Evolutionary conservation across 2,329 filamentous ascomycete species (phyloP).

Genomic region (Exutisphaerella laricina): DNA sequence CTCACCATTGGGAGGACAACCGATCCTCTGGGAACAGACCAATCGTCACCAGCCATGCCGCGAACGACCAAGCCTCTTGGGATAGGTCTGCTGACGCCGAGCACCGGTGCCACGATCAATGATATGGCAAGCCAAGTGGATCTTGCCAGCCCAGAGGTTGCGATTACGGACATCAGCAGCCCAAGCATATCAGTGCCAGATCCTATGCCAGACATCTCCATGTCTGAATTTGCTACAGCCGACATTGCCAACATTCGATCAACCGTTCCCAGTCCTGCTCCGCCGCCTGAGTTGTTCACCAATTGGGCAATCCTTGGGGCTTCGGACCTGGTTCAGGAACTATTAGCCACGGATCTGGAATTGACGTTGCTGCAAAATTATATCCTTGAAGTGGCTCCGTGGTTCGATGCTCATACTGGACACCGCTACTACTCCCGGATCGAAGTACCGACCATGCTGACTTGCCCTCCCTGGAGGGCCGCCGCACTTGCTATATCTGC

Average conservation of each 20-base stretch:
- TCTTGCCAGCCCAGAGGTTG: background rate
- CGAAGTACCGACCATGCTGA: slow-evolving; percentile 11
- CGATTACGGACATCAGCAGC: background rate
- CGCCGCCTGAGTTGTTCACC: slow-evolving; percentile 10
- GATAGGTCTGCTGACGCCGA: background rate
- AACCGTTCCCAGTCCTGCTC: slow-evolving; percentile 2
- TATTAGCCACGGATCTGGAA: slow-evolving; percentile 10
- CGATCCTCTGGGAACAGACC: background rate
- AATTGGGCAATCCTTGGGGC: slow-evolving; percentile 11
- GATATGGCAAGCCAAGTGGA: background rate
- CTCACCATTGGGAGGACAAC: too few relatives aligned
- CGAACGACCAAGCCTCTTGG: background rate
- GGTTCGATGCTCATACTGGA: slow-evolving; percentile 14
- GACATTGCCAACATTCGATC: slow-evolving; percentile 7
- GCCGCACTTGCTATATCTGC: slow-evolving; percentile 14
- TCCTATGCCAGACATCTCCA: slow-evolving; percentile 2
- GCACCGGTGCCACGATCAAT: background rate
- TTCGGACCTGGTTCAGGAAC: slow-evolving; percentile 13
- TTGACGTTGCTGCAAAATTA: slow-evolving; percentile 14
- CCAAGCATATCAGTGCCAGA: background rate
- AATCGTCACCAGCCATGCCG: background rate
- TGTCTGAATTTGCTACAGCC: background rate
- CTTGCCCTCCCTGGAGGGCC: slow-evolving; percentile 14
- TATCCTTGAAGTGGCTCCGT: slow-evolving; percentile 11
- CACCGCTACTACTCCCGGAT: slow-evolving; percentile 12